Evolutionary conservation across 2,329 filamentous ascomycete species (phyloP).

Genomic region (Phaeosphaeria sp.): DNA sequence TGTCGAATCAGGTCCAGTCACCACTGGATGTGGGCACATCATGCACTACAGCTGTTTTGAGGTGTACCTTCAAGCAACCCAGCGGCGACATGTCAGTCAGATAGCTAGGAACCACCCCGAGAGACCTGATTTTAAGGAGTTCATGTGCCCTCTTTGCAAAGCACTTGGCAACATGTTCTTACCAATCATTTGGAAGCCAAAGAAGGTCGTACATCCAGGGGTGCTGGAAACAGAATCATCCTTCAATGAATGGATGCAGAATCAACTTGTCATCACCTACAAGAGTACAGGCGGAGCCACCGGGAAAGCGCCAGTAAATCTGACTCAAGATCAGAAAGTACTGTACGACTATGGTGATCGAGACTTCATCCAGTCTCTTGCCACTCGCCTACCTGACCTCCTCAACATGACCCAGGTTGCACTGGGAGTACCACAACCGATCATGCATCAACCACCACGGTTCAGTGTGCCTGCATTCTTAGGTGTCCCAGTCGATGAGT

Average conservation of each 20-base stretch:
- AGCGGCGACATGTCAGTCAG: constrained; percentile 84
- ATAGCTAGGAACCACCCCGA: constrained; percentile 96
- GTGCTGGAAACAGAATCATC: constrained; percentile 65
- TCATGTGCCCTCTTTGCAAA: constrained; percentile 96
- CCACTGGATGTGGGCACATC: constrained; percentile 93
- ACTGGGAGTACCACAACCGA: constrained; percentile 25
- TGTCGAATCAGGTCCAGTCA: constrained; percentile 76
- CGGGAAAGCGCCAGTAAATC: constrained; percentile 31
- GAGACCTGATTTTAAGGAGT: constrained; percentile 78
- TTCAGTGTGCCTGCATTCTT: constrained; percentile 44
- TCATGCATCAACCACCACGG: constrained; percentile 20
- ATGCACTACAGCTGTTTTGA: constrained; percentile 99
- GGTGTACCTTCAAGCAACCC: constrained; percentile 83
- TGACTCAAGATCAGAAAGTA: constrained; percentile 53
- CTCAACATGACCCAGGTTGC: constrained; percentile 29
- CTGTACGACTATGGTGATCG: constrained; percentile 61
- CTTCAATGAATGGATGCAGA: constrained; percentile 74
- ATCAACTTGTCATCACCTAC: constrained; percentile 60
- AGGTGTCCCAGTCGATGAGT: constrained; percentile 30
- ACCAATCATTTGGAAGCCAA: constrained; percentile 92
- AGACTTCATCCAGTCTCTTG: constrained; percentile 59
- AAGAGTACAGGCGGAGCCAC: constrained; percentile 50
- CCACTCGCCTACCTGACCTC: constrained; percentile 49
- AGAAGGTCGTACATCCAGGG: constrained; percentile 82
- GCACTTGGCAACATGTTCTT: constrained; percentile 94